Conservation (phyloP, 495 filamentous ascomycete genomes). For the Venustampulla echinocandica region DNA sequence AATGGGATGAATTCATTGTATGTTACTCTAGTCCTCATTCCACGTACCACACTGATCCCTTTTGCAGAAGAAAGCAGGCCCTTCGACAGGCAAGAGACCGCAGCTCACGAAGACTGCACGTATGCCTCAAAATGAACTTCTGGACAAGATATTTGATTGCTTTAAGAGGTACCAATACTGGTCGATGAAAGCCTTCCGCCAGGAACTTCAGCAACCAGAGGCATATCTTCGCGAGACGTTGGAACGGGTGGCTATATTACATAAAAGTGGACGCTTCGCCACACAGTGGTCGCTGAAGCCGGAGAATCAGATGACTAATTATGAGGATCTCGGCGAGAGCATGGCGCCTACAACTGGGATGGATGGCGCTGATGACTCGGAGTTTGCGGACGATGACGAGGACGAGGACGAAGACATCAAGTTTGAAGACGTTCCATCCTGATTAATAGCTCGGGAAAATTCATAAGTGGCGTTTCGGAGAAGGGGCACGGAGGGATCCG, state of each 20-base stretch:
- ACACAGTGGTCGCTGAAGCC: conserved; percentile 75
- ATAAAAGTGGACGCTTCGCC: conserved; percentile 71
- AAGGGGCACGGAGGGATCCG: background rate
- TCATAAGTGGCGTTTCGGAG: conserved; percentile 13
- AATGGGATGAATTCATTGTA: conserved; percentile 52
- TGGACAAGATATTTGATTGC: conserved; percentile 70
- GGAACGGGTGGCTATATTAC: conserved; percentile 70
- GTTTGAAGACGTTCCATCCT: conserved; percentile 58
- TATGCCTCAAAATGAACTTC: conserved; percentile 75
- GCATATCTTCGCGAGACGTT: conserved; percentile 80
- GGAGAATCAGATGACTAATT: conserved; percentile 54
- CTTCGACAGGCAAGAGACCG: background rate
- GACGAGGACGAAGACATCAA: conserved; percentile 59
- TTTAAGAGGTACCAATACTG: conserved; percentile 84
- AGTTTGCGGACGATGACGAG: conserved; percentile 45
- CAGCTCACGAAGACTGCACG: conserved; percentile 60
- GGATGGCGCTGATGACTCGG: conserved; percentile 36
- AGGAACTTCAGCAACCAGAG: conserved; percentile 72
- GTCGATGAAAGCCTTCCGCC: conserved; percentile 74
- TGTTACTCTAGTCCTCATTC: conserved; percentile 17
- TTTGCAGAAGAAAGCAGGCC: conserved; percentile 5
- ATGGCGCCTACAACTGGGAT: conserved; percentile 44
- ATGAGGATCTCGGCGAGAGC: conserved; percentile 30
- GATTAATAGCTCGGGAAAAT: background rate
- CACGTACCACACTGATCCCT: background rate